phyloP scores from a whole-genome alignment of 2,329 filamentous ascomycete species.

The Albifimbria verrucaria region DNA sequence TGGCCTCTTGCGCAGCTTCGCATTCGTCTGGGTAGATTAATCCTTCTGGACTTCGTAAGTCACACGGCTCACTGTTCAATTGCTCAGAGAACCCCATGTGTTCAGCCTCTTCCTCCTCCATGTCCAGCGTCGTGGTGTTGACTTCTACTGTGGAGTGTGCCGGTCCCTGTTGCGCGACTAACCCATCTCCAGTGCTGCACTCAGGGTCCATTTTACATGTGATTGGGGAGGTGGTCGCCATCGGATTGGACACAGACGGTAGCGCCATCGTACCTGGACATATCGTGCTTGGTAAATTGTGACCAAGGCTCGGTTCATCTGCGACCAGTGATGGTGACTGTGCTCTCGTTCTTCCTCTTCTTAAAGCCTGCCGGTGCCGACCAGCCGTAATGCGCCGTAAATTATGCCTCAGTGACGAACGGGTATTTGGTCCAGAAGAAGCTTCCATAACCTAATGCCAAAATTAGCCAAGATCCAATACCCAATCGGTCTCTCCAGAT shows the following conservation, averaged over 20 bases:
- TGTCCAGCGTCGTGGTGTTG: background rate
- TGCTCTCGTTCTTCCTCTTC: background rate
- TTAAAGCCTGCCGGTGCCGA: background rate
- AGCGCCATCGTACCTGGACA: background rate
- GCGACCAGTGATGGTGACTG: background rate
- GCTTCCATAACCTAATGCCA: background rate
- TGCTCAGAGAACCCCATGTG: background rate
- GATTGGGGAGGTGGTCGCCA: background rate
- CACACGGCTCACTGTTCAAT: background rate
- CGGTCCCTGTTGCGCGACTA: background rate
- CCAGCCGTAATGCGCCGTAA: background rate
- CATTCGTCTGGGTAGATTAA: background rate
- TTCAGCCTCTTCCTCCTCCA: background rate
- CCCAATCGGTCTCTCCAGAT: background rate
- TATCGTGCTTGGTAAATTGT: background rate
- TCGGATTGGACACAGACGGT: background rate
- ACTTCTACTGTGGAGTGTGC: background rate
- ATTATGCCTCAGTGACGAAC: background rate
- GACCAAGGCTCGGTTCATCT: background rate
- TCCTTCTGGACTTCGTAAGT: background rate
- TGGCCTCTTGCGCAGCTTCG: background rate
- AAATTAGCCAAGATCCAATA: background rate
- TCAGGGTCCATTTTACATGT: background rate
- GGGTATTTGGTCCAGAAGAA: background rate
- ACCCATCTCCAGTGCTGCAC: background rate